Percentiles rank a stretch among this genome's conserved stretches.
Conservation (phyloP, 2,329 filamentous ascomycete genomes). For the Fusarium sp. region DNA sequence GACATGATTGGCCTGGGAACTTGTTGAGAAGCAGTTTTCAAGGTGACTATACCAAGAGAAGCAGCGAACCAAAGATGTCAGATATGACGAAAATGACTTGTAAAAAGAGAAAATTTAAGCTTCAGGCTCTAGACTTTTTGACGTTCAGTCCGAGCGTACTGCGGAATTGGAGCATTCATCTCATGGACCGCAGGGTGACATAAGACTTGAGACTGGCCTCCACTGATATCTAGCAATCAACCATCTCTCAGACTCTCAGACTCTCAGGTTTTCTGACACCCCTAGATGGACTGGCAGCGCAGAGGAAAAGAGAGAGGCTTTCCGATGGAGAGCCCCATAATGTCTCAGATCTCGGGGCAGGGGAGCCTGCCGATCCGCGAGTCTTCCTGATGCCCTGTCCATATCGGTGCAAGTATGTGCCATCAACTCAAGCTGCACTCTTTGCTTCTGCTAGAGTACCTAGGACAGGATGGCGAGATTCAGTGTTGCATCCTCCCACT, state of each 20-base stretch:
- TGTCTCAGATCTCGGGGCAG: conserved; percentile 43
- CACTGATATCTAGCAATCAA: too few relatives aligned
- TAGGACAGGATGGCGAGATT: conserved; percentile 6
- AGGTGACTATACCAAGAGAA: conserved; percentile 14
- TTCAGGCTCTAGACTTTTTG: background rate
- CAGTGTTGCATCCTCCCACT: conserved; percentile 22
- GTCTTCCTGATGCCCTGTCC: conserved; percentile 1
- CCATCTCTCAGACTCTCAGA: too few relatives aligned
- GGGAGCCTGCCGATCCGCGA: conserved; percentile 33
- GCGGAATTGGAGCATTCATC: conserved; percentile 9
- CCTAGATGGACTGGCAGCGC: conserved; percentile 13
- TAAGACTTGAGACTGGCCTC: too few relatives aligned
- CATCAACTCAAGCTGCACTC: background rate
- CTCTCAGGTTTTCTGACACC: too few relatives aligned
- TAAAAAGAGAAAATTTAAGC: background rate
- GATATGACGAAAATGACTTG: conserved; percentile 16
- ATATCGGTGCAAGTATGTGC: background rate
- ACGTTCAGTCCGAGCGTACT: background rate
- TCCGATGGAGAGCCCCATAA: conserved; percentile 7
- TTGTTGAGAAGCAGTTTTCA: conserved; percentile 1
- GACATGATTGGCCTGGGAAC: conserved; percentile 1
- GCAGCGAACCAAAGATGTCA: conserved; percentile 23
- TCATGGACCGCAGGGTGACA: too few relatives aligned
- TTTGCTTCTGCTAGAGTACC: conserved; percentile 29
- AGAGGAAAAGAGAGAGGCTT: background rate